These are phyloP conservation scores for Globisporangium camurandrum DNA, from an alignment of 352 stramenopile genomes.

Conservation along the genomic window DNA sequence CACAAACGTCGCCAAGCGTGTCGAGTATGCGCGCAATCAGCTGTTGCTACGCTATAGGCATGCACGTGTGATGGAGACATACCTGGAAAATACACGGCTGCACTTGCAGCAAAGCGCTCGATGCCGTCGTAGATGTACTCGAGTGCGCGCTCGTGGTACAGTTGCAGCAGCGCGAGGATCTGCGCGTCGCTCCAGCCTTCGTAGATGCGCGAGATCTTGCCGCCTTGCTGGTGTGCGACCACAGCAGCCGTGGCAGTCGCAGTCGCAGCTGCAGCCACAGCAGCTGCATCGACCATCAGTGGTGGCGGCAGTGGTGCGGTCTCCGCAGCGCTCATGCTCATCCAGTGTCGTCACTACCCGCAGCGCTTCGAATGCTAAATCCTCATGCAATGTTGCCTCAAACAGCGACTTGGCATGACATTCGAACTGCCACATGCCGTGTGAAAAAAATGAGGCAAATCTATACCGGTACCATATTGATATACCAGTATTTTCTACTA, in stretches of 20 bases:
- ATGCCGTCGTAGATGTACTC: constrained; percentile 57
- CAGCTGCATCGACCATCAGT: no score
- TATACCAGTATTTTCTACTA: no score
- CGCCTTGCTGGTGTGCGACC: not conserved
- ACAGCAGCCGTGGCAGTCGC: not conserved
- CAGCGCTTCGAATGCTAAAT: no score
- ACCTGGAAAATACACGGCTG: constrained; percentile 37
- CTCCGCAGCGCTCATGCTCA: not conserved
- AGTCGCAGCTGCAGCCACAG: not conserved
- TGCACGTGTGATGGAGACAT: not conserved
- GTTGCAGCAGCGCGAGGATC: constrained; percentile 36
- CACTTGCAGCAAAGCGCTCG: constrained; percentile 29
- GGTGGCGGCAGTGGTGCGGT: not conserved
- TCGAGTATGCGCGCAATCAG: no score
- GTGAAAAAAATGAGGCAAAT: no score
- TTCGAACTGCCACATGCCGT: no score
- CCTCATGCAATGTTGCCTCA: no score
- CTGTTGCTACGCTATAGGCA: no score
- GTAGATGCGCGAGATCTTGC: constrained; percentile 21
- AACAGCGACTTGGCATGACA: no score
- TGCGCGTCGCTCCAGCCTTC: constrained; percentile 45
- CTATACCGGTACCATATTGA: no score
- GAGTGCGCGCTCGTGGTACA: constrained; percentile 41
- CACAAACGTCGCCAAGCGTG: no score
- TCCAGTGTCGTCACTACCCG: no score